Conservation (phyloP, 2,329 filamentous ascomycete genomes). For the Aureobasidium mangrovei region DNA sequence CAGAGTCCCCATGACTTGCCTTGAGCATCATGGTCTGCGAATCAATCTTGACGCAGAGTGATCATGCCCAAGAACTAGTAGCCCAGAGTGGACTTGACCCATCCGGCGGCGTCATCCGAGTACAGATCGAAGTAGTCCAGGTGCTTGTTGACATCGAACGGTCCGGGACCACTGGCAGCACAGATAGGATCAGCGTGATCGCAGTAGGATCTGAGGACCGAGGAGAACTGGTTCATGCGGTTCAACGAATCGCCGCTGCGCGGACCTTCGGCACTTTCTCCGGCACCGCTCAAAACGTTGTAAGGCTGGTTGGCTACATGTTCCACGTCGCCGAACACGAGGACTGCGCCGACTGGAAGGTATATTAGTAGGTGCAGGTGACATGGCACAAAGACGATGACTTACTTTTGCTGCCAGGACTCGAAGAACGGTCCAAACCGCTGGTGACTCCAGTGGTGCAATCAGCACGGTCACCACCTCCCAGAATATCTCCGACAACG, state of each 20-base stretch:
- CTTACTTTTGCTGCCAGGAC: constrained; percentile 7
- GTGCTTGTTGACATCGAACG: constrained; percentile 27
- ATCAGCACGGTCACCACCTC: constrained; percentile 14
- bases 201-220: constrained; percentile 29
- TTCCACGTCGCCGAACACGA: constrained; percentile 24
- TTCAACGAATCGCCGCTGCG: constrained; percentile 20
- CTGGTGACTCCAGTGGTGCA: constrained; percentile 37
- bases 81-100: constrained; percentile 17
- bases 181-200: constrained; percentile 30
- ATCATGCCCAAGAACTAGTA: neutral
- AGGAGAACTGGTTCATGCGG: constrained; percentile 15
- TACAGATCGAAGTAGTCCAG: constrained; percentile 33
- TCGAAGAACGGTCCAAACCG: constrained; percentile 19
- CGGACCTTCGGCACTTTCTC: constrained; percentile 22
- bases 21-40: too few relatives aligned
- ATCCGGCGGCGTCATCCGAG: constrained; percentile 22
- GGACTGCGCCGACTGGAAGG: constrained; percentile 18
- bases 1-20: too few relatives aligned
- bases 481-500: constrained; percentile 22
- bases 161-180: constrained; percentile 20
- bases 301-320: constrained; percentile 24
- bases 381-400: too few relatives aligned
- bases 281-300: constrained; percentile 22
- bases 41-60: too few relatives aligned
- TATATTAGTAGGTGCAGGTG: too few relatives aligned